A percentile compares a stretch with the other conserved stretches of the same genome.
Conservation (phyloP, 495 filamentous ascomycete species). For the Hypoxylon intermedium region DNA sequence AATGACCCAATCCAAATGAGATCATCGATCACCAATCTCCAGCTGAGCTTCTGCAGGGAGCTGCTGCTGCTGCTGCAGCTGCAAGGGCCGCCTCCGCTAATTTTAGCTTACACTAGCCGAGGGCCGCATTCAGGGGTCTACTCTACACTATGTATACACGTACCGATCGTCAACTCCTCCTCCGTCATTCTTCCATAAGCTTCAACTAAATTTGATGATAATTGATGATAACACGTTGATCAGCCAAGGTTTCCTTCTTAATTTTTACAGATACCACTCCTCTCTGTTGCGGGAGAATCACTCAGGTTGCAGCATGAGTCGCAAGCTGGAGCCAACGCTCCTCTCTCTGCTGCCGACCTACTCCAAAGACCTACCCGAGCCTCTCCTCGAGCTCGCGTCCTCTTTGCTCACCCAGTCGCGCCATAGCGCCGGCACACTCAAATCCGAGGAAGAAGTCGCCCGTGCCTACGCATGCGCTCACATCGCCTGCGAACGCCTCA, state of each 20-base stretch:
- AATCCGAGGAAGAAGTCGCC: constrained; percentile 87
- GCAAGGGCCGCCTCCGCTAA: constrained; percentile 23
- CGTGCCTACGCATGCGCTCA: constrained; percentile 88
- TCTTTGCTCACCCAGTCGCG: constrained; percentile 89
- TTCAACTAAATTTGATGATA: no score
- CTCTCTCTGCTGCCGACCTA: constrained; percentile 79
- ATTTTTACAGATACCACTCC: no score
- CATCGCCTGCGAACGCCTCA: constrained; percentile 88
- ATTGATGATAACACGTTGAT: no score
- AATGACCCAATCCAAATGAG: neutral
- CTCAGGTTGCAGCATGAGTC: constrained; percentile 65
- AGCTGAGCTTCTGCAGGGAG: constrained; percentile 9
- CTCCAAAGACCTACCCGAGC: constrained; percentile 70
- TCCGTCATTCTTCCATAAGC: constrained; percentile 6
- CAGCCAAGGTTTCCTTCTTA: no score
- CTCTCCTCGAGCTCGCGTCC: constrained; percentile 76
- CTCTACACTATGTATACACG: no score
- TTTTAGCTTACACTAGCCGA: constrained; percentile 13
- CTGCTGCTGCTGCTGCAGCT: constrained; percentile 13
- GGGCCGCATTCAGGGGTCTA: constrained; percentile 12
- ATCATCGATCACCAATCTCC: constrained; percentile 6
- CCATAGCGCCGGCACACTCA: constrained; percentile 76
- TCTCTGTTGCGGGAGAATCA: no score
- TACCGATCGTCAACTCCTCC: constrained; percentile 14
- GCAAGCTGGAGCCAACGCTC: constrained; percentile 77